Base-by-base conservation (phyloP, 2,329 filamentous ascomycete species). In the Colletotrichum brevisporum region DNA sequence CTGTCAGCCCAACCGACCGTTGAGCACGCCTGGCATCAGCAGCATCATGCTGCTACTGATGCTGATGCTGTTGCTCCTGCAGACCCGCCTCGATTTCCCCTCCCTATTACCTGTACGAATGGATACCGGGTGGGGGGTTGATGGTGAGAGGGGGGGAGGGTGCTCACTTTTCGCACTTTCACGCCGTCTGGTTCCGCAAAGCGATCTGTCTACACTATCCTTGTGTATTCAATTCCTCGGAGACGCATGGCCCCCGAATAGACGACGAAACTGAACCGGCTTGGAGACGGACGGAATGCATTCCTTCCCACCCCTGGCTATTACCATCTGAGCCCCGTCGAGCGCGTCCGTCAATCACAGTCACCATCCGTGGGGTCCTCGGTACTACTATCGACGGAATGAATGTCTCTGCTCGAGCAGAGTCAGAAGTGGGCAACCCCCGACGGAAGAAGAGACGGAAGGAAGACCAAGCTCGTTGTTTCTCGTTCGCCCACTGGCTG, bases 1-100 rank as follows among this genome's bases (percentile, higher is more conserved):
- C 43, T 43, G 41, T 43, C 54, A 26, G 59, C 47, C 47, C 65
- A 68, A 60, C 63, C 53, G 47, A 59, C 39, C 52, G 48, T 57
- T 45, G 43, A 53, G 27, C 60, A 41, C 31, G 27, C 31, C 31
- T 36, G 31, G n/a, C n/a, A n/a, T n/a, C n/a, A n/a, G n/a, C n/a
- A n/a, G n/a, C n/a, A n/a, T n/a, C n/a, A n/a, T 36, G 31, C 31
- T 36, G 31, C 31, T 36, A 8, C 31, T 36, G 31, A 36, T 36
- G 31, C 31, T 36, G 31, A 36, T 36, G 31, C 31, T 10, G 31
- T 36, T 36, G 31, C 65, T 31, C 39, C 53, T 31, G 60, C 21
- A 62, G 59, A 39, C 31, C 39, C 59, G 50, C 50, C 50, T 53
- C 48, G 48, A 39, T 62, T 45, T 54, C 26, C 41, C 48, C 41